Percentiles rank a stretch among this genome's conserved stretches.
These are phyloP conservation scores for Fusarium sambucinum DNA, from an alignment of 2,329 filamentous ascomycete species.

Conservation along the genomic window DNA sequence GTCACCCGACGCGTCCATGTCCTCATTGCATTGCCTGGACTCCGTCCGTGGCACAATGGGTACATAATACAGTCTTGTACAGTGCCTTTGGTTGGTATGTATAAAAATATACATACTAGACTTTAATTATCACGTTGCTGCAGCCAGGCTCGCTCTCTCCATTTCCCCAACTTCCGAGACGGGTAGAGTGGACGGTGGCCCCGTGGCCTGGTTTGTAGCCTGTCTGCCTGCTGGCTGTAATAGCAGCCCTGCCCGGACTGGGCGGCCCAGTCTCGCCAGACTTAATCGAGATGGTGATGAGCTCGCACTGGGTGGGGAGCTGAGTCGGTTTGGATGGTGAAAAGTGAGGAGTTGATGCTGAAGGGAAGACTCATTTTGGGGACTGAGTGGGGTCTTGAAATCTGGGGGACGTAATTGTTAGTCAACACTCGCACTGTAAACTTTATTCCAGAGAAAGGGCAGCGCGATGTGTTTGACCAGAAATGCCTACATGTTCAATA, in stretches of 20 bases:
- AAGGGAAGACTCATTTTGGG: constrained; percentile 18
- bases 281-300: constrained; percentile 41
- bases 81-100: background rate
- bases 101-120: background rate
- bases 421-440: background rate
- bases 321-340: constrained; percentile 26
- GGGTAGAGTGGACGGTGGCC: constrained; percentile 45
- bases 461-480: too few species aligned
- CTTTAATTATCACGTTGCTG: background rate
- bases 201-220: constrained; percentile 13
- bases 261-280: constrained; percentile 25
- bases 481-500: background rate
- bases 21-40: constrained; percentile 19
- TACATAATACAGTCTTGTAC: constrained; percentile 34
- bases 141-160: constrained; percentile 17
- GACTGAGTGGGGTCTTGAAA: constrained; percentile 30
- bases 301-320: constrained; percentile 46
- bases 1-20: constrained; percentile 46
- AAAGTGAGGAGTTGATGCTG: constrained; percentile 16
- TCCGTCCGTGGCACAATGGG: constrained; percentile 39
- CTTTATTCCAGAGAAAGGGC: background rate
- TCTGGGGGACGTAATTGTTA: constrained; percentile 9
- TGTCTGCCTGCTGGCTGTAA: background rate
- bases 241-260: constrained; percentile 7
- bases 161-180: constrained; percentile 44